Evolutionary conservation across 192 early-diverging fungal genomes (phyloP).

Genomic region (Umbelopsis sp.): DNA sequence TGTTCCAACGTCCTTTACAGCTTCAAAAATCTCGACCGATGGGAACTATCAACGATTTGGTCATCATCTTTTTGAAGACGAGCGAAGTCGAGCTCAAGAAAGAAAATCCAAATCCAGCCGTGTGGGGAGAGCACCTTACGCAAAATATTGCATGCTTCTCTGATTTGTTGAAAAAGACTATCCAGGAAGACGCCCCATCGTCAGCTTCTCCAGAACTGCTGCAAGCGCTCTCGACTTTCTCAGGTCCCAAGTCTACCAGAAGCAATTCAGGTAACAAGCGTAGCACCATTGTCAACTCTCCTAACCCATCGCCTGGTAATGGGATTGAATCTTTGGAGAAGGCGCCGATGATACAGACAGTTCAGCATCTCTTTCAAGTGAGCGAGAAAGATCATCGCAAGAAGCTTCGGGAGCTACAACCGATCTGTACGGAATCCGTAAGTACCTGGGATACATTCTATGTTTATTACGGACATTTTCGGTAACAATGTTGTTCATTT

Average conservation of each 20-base stretch:
- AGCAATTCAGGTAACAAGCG: slow-evolving; percentile 14
- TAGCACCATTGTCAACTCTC: slow-evolving; percentile 6
- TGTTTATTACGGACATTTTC: not conserved
- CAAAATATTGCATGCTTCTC: slow-evolving; percentile 48
- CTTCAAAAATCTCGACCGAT: slow-evolving; percentile 45
- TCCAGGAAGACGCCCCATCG: slow-evolving; percentile 43
- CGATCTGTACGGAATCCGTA: slow-evolving; percentile 49
- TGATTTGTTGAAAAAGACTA: slow-evolving; percentile 42
- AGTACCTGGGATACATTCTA: not conserved
- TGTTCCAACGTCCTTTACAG: slow-evolving; percentile 39
- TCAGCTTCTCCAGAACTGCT: slow-evolving; percentile 34
- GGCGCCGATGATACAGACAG: slow-evolving; percentile 41
- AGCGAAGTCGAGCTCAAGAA: slow-evolving; percentile 35
- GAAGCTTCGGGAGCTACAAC: slow-evolving; percentile 43
- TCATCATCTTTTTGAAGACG: slow-evolving; percentile 45
- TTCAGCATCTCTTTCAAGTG: slow-evolving; percentile 46
- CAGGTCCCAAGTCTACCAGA: slow-evolving; percentile 8
- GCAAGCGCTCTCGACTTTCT: slow-evolving; percentile 23
- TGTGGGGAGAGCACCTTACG: slow-evolving; percentile 42
- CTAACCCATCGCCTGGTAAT: slow-evolving; percentile 23
- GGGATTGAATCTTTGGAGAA: slow-evolving; percentile 36
- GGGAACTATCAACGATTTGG: slow-evolving; percentile 48
- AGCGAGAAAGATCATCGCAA: slow-evolving; percentile 33
- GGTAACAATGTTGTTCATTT: not conserved
- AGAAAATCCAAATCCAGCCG: slow-evolving; percentile 35